Conservation (phyloP, 768 basidiomycete species). For the Lactifluus pinguis region DNA sequence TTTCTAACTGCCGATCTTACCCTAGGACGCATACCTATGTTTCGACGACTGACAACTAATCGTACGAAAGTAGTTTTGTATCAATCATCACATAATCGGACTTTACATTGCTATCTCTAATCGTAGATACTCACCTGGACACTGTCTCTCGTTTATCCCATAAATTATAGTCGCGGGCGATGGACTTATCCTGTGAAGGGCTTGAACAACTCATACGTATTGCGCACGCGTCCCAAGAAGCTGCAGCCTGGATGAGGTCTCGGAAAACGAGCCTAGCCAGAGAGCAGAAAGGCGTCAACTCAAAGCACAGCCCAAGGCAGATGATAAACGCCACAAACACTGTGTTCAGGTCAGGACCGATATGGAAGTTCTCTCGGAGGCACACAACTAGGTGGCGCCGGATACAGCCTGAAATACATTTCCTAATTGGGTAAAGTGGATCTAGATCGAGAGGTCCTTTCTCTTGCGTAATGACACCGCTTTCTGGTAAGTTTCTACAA, state of each 20-base stretch:
- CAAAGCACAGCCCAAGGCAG: neutral
- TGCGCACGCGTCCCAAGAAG: neutral
- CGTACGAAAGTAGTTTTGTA: neutral
- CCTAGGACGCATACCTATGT: neutral
- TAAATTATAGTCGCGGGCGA: neutral
- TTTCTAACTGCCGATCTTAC: neutral
- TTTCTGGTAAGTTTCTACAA: too few species aligned
- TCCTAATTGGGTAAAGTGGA: neutral
- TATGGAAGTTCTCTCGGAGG: neutral
- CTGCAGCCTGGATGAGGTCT: neutral
- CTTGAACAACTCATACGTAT: neutral
- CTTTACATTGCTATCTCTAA: neutral
- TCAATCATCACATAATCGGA: neutral
- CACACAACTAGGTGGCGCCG: neutral
- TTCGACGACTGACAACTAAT: neutral
- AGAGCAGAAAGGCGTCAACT: neutral
- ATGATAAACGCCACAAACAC: neutral
- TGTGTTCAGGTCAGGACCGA: neutral
- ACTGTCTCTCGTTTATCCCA: neutral
- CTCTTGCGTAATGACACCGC: neutral
- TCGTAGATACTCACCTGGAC: neutral
- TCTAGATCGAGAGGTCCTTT: neutral
- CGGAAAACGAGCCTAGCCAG: neutral
- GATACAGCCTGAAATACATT: neutral
- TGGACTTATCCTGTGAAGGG: neutral